phyloP scores from a whole-genome alignment of 176 grass and related monocot species.

The Thinopyrum elongatum region DNA sequence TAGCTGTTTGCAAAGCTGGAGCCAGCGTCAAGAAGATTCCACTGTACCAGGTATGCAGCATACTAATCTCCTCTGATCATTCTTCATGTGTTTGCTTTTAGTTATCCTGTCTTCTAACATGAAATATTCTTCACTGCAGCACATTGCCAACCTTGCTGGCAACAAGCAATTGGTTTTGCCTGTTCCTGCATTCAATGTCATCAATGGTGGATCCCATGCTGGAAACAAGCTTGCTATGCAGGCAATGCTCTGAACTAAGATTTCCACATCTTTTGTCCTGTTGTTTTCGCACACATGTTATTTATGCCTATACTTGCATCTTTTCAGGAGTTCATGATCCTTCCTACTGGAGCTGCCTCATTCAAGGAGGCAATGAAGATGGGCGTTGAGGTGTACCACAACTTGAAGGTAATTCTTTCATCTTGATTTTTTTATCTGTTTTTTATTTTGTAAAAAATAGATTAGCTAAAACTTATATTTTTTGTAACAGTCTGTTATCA shows the following conservation, averaged over 20 bases:
- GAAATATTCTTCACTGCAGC: conserved; percentile 38
- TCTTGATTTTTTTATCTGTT: neutral
- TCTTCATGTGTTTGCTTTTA: neutral
- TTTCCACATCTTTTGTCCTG: neutral
- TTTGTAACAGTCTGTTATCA: conserved; percentile 69
- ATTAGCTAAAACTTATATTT: neutral
- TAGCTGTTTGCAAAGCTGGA: conserved; percentile 91
- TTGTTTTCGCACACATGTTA: neutral
- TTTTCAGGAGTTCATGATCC: conserved; percentile 94
- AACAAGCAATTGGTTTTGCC: conserved; percentile 85
- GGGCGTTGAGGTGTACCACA: conserved; percentile 96
- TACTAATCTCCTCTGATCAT: neutral
- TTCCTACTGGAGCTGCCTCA: conserved; percentile 72
- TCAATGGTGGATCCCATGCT: conserved; percentile 93
- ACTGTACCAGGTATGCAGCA: conserved; percentile 60
- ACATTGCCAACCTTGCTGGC: conserved; percentile 93
- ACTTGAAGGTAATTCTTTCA: conserved; percentile 61
- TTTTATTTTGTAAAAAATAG: neutral
- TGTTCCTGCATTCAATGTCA: conserved; percentile 95
- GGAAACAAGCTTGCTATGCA: conserved; percentile 99
- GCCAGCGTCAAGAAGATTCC: conserved; percentile 78
- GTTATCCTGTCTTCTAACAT: neutral
- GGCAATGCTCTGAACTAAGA: conserved; percentile 27
- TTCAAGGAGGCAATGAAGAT: conserved; percentile 99
- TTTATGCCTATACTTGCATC: neutral